phyloP scores from a whole-genome alignment of 169 alveolate genomes.

The Cryptosporidium sp. region DNA sequence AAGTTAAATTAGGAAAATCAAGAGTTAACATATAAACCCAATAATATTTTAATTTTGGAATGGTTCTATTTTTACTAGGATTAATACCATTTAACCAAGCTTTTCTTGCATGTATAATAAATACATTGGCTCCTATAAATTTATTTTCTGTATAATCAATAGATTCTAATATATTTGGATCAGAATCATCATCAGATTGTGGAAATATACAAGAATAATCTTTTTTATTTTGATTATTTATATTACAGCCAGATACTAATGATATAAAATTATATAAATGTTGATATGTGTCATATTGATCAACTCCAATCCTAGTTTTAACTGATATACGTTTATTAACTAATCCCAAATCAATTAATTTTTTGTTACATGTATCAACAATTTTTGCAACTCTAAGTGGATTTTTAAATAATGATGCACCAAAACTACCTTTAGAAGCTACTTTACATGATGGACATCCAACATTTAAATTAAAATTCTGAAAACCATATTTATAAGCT shows the following conservation, averaged over 20 bases:
- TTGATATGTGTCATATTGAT: constrained; percentile 88
- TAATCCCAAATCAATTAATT: constrained; percentile 55
- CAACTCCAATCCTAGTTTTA: constrained; percentile 96
- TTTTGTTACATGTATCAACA: constrained; percentile 40
- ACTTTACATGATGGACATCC: constrained; percentile 95
- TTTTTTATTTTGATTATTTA: constrained; percentile 75
- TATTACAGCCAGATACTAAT: constrained; percentile 79
- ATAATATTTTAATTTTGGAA: constrained; percentile 92
- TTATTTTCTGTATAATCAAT: constrained; percentile 39
- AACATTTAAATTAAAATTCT: constrained; percentile 93
- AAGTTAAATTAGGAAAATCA: constrained; percentile 90
- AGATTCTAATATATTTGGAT: neutral
- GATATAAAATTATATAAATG: constrained; percentile 84
- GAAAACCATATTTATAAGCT: constrained; percentile 90
- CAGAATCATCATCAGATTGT: neutral
- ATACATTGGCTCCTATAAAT: constrained; percentile 88
- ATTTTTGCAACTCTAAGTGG: constrained; percentile 81
- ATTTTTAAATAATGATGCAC: constrained; percentile 95
- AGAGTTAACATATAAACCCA: constrained; percentile 89
- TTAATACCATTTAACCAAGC: constrained; percentile 91
- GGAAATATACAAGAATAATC: constrained; percentile 50
- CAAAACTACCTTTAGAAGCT: constrained; percentile 92
- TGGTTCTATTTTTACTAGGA: constrained; percentile 92
- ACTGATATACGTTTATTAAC: constrained; percentile 91
- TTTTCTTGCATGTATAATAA: constrained; percentile 95